These are phyloP conservation scores for Entonaema liquescens DNA, from an alignment of 495 filamentous ascomycete genomes.

Conservation along the genomic window DNA sequence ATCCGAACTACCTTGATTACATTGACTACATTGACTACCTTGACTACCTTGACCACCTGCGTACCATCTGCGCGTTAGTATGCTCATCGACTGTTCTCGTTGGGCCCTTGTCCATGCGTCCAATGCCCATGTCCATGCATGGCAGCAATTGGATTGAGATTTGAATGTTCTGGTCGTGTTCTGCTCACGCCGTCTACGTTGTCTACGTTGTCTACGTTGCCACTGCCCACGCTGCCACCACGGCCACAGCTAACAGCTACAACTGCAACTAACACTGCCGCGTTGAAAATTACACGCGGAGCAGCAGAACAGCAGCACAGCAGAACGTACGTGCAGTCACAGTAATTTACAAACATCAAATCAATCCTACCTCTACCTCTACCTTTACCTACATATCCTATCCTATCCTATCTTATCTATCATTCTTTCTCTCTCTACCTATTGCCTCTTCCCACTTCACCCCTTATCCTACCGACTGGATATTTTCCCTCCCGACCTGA, in stretches of 20 bases:
- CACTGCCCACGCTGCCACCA: slow-evolving; percentile 21
- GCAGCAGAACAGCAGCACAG: slow-evolving; percentile 27
- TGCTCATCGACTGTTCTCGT: slow-evolving; percentile 39
- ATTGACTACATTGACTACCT: slow-evolving; percentile 11
- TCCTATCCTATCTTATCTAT: neutral
- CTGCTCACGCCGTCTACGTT: slow-evolving; percentile 9
- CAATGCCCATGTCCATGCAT: slow-evolving; percentile 36
- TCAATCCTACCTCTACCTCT: slow-evolving; percentile 3
- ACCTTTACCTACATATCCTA: neutral
- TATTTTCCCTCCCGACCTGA: slow-evolving; percentile 6
- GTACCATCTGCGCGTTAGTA: slow-evolving; percentile 31
- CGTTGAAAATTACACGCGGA: slow-evolving; percentile 37
- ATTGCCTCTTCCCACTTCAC: neutral
- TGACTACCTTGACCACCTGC: slow-evolving; percentile 14
- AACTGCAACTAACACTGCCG: no score
- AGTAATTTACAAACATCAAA: slow-evolving; percentile 14
- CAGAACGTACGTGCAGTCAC: slow-evolving; percentile 25
- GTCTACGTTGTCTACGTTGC: no score
- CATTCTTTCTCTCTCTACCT: neutral
- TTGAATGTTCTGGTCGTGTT: slow-evolving; percentile 29
- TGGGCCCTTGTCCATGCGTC: slow-evolving; percentile 34
- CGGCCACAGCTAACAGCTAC: slow-evolving; percentile 9
- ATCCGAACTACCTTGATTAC: slow-evolving; percentile 20
- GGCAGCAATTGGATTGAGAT: slow-evolving; percentile 29
- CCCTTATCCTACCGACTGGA: neutral